Conservation (phyloP, 2,329 filamentous ascomycete species). For the Eutypella sp. region DNA sequence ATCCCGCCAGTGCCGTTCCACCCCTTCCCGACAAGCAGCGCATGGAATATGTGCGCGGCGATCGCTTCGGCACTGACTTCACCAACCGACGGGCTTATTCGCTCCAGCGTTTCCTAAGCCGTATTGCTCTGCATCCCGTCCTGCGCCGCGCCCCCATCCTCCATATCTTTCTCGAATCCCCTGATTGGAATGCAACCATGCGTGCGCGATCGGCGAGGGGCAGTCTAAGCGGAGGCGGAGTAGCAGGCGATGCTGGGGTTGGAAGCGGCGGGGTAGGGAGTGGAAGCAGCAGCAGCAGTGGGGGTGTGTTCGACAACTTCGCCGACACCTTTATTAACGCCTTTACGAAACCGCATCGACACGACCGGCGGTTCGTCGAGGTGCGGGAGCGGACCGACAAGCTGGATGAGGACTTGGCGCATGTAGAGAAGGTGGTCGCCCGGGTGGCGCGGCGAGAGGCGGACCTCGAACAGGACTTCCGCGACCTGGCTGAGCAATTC, state of each 20-base stretch:
- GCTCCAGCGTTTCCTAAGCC: constrained; percentile 82
- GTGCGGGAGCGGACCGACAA: constrained; percentile 90
- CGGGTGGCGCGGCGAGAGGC: constrained; percentile 81
- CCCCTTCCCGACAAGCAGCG: constrained; percentile 97
- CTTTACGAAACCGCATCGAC: constrained; percentile 93
- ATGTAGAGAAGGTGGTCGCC: constrained; percentile 94
- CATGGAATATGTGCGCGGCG: constrained; percentile 96
- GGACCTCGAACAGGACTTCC: constrained; percentile 83
- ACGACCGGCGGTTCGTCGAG: constrained; percentile 90
- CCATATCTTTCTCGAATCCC: constrained; percentile 84
- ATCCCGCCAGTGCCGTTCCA: constrained; percentile 85
- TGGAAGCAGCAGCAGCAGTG: constrained; percentile 30
- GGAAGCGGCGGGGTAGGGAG: constrained; percentile 33
- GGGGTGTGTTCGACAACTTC: constrained; percentile 87
- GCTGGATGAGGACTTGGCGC: constrained; percentile 84
- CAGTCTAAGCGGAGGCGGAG: constrained; percentile 32
- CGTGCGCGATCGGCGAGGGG: constrained; percentile 65
- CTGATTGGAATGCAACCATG: constrained; percentile 97
- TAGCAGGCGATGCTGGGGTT: neutral
- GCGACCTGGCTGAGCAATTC: constrained; percentile 88
- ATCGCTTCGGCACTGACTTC: constrained; percentile 92
- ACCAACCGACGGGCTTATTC: constrained; percentile 84
- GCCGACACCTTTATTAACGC: constrained; percentile 96
- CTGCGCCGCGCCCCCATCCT: constrained; percentile 78
- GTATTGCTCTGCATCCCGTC: constrained; percentile 81